Conservation (phyloP, 805 yeast genomes). For the Sugiyamaella valdiviana region DNA sequence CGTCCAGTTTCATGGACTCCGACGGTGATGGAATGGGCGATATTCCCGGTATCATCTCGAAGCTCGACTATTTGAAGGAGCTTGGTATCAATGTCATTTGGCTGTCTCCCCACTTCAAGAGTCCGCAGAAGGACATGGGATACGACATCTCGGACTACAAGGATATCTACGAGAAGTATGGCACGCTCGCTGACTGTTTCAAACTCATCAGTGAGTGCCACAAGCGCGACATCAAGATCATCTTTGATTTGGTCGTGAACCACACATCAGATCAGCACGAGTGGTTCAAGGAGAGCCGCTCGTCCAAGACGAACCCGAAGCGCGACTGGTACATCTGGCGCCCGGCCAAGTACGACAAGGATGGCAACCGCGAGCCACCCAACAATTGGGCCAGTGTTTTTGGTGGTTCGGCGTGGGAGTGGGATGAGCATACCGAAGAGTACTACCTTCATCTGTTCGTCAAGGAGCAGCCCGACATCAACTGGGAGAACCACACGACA, state of each 20-base stretch:
- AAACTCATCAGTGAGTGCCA: slow-evolving; percentile 31
- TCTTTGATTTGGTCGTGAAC: slow-evolving; percentile 48
- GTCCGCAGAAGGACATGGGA: slow-evolving; percentile 60
- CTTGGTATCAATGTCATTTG: slow-evolving; percentile 50
- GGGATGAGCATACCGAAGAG: slow-evolving; percentile 48
- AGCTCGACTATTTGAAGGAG: slow-evolving; percentile 45
- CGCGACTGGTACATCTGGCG: slow-evolving; percentile 61
- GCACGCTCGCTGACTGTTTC: slow-evolving; percentile 49
- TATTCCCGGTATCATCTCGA: slow-evolving; percentile 45
- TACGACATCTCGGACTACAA: slow-evolving; percentile 55
- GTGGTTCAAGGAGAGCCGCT: slow-evolving; percentile 53
- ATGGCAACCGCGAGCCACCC: slow-evolving; percentile 49
- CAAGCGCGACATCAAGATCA: slow-evolving; percentile 1
- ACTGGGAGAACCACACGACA: slow-evolving; percentile 49
- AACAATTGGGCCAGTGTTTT: slow-evolving; percentile 52
- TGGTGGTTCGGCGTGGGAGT: slow-evolving; percentile 52
- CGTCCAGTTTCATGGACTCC: slow-evolving; percentile 54
- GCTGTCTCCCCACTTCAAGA: slow-evolving; percentile 53
- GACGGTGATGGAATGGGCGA: slow-evolving; percentile 57
- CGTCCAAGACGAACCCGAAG: slow-evolving; percentile 47
- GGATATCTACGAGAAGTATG: slow-evolving; percentile 46
- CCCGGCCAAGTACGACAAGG: slow-evolving; percentile 39
- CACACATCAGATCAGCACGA: slow-evolving; percentile 51
- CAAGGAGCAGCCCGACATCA: slow-evolving; percentile 50
- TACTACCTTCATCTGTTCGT: slow-evolving; percentile 52